Conservation (phyloP, 768 basidiomycete species). For the Auriscalpium orientale region DNA sequence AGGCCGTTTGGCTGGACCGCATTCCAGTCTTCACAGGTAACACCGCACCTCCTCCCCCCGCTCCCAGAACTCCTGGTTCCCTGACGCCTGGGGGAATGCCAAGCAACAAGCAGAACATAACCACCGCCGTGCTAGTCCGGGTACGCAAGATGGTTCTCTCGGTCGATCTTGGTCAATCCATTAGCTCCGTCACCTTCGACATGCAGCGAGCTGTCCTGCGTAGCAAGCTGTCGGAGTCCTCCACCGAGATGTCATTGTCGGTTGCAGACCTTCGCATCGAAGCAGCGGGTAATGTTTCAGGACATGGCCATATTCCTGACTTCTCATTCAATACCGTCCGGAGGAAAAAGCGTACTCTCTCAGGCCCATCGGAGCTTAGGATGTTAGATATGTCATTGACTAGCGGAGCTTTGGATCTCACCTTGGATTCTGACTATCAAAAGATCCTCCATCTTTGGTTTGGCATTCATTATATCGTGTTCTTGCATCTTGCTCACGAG, state of each 20-base stretch:
- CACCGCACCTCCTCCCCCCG: conserved; percentile 12
- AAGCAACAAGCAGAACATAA: conserved; percentile 37
- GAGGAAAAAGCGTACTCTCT: conserved; percentile 29
- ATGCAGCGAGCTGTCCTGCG: conserved; percentile 57
- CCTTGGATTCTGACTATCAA: conserved; percentile 72
- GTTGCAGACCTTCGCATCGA: conserved; percentile 45
- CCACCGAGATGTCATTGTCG: conserved; percentile 59
- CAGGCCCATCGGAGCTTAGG: conserved; percentile 26
- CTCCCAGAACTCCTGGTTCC: conserved; percentile 5
- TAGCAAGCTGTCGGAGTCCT: conserved; percentile 53
- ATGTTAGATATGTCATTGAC: conserved; percentile 73
- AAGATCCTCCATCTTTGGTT: conserved; percentile 71
- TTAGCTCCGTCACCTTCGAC: conserved; percentile 61
- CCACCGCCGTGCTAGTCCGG: conserved; percentile 58
- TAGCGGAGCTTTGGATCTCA: conserved; percentile 57
- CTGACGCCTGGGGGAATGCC: conserved; percentile 8
- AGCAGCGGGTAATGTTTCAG: conserved; percentile 68
- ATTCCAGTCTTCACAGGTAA: conserved; percentile 63
- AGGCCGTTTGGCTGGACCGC: conserved; percentile 88
- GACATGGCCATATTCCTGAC: conserved; percentile 55
- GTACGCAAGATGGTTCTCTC: conserved; percentile 67
- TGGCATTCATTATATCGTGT: conserved; percentile 16
- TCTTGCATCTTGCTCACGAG: not conserved
- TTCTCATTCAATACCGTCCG: conserved; percentile 73
- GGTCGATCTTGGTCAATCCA: conserved; percentile 81